phyloP scores from a whole-genome alignment of 2,329 filamentous ascomycete genomes.

The Fusarium musae region DNA sequence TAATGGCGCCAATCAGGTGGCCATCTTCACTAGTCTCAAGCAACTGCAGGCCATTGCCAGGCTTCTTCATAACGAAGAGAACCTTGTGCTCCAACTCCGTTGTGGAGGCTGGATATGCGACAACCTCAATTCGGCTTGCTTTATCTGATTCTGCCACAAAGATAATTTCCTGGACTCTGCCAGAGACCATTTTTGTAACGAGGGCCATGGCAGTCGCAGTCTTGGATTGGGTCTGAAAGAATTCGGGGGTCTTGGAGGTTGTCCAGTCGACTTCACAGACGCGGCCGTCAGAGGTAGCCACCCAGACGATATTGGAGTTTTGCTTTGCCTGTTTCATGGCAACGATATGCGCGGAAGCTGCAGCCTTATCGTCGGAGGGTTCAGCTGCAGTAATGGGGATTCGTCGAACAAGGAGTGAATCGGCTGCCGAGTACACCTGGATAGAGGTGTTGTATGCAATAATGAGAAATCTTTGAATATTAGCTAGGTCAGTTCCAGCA shows the following conservation, averaged over 20 bases:
- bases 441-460: slow-evolving; percentile 79
- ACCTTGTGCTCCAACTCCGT: slow-evolving; percentile 47
- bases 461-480: slow-evolving; percentile 71
- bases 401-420: slow-evolving; percentile 81
- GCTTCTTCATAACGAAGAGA: slow-evolving; percentile 52
- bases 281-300: slow-evolving; percentile 67
- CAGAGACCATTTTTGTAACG: slow-evolving; percentile 51
- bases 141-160: slow-evolving; percentile 59
- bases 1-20: slow-evolving; percentile 59
- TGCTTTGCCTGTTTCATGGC: slow-evolving; percentile 54
- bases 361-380: slow-evolving; percentile 37
- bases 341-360: slow-evolving; percentile 51
- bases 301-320: slow-evolving; percentile 64
- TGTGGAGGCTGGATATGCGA: slow-evolving; percentile 57
- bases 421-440: slow-evolving; percentile 82
- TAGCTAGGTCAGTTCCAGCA: slow-evolving; percentile 6
- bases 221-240: slow-evolving; percentile 55
- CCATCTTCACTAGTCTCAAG: slow-evolving; percentile 65
- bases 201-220: slow-evolving; percentile 60
- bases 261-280: slow-evolving; percentile 71
- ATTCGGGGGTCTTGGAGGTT: slow-evolving; percentile 53
- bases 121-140: slow-evolving; percentile 51
- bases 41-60: slow-evolving; percentile 51
- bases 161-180: slow-evolving; percentile 56
- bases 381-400: slow-evolving; percentile 63